Conservation (phyloP, 129 eudicot genomes). For the Helichrysum umbraculigerum region DNA sequence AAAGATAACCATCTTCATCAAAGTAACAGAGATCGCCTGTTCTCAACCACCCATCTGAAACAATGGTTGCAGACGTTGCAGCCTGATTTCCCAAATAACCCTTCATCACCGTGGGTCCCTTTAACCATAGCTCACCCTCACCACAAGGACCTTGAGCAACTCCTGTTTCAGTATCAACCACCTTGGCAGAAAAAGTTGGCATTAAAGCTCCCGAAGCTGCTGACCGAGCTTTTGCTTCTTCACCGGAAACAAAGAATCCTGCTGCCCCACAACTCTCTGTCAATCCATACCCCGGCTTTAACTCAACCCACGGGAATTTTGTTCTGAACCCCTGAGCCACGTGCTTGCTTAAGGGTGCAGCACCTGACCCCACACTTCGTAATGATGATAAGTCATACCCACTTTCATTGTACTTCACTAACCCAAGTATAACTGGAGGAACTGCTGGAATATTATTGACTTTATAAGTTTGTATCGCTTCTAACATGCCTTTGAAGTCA, state of each 20-base stretch:
- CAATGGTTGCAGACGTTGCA: constrained; percentile 57
- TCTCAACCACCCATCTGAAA: constrained; percentile 65
- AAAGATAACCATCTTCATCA: constrained; percentile 65
- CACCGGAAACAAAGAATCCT: constrained; percentile 41
- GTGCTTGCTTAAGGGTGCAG: constrained; percentile 69
- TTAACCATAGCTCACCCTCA: constrained; percentile 80
- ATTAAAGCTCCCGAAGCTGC: constrained; percentile 56
- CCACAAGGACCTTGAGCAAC: constrained; percentile 42
- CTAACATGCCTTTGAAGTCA: constrained; percentile 63
- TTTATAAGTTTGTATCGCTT: constrained; percentile 55
- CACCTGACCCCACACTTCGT: constrained; percentile 61
- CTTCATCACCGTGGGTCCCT: constrained; percentile 67
- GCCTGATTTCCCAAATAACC: constrained; percentile 61
- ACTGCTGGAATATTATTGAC: constrained; percentile 68
- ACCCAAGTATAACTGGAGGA: constrained; percentile 68
- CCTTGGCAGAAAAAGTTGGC: constrained; percentile 66
- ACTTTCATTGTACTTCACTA: constrained; percentile 47
- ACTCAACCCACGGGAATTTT: constrained; percentile 66
- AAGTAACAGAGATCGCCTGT: constrained; percentile 83
- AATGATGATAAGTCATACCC: constrained; percentile 55
- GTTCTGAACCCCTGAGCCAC: constrained; percentile 46
- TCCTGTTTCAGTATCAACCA: constrained; percentile 55
- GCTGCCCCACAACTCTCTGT: constrained; percentile 69
- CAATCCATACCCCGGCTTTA: constrained; percentile 77
- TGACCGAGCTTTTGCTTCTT: constrained; percentile 54